Conservation (phyloP, 2,329 filamentous ascomycete species). For the Calycina herbarum region DNA sequence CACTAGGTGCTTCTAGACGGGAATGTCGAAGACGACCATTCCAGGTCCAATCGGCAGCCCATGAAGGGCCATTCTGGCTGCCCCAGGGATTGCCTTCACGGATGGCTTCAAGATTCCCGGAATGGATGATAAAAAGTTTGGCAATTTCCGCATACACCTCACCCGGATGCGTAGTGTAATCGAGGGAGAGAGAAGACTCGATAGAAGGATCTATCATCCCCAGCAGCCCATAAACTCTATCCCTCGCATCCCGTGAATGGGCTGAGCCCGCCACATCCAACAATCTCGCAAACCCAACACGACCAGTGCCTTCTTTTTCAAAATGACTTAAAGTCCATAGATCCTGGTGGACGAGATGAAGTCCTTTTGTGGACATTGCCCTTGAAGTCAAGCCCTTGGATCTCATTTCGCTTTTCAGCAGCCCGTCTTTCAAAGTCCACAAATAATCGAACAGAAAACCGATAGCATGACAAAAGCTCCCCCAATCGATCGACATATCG, state of each 20-base stretch:
- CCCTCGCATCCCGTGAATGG: slow-evolving; percentile 16
- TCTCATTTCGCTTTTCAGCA: slow-evolving; percentile 12
- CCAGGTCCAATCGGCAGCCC: slow-evolving; percentile 25
- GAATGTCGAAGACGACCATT: slow-evolving; percentile 11
- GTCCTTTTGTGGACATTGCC: no score
- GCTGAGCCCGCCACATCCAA: slow-evolving; percentile 18
- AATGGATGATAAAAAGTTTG: slow-evolving; percentile 15
- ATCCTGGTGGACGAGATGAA: background rate
- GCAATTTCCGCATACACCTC: slow-evolving; percentile 16
- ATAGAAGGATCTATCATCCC: slow-evolving; percentile 21
- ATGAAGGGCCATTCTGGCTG: slow-evolving; percentile 12
- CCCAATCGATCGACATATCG: slow-evolving; percentile 12
- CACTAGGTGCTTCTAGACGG: no score
- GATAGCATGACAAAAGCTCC: slow-evolving; percentile 18
- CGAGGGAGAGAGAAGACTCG: slow-evolving; percentile 13
- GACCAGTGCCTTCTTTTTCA: background rate
- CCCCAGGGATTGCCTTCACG: slow-evolving; percentile 24
- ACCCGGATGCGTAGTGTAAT: slow-evolving; percentile 14
- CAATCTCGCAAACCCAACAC: background rate
- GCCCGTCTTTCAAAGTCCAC: slow-evolving; percentile 17
- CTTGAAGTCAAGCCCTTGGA: background rate
- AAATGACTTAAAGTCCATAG: background rate
- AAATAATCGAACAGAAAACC: slow-evolving; percentile 15
- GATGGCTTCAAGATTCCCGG: slow-evolving; percentile 16
- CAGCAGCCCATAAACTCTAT: slow-evolving; percentile 26